phyloP scores from a whole-genome alignment of 495 filamentous ascomycete genomes.

The Amniculicola lignicola region DNA sequence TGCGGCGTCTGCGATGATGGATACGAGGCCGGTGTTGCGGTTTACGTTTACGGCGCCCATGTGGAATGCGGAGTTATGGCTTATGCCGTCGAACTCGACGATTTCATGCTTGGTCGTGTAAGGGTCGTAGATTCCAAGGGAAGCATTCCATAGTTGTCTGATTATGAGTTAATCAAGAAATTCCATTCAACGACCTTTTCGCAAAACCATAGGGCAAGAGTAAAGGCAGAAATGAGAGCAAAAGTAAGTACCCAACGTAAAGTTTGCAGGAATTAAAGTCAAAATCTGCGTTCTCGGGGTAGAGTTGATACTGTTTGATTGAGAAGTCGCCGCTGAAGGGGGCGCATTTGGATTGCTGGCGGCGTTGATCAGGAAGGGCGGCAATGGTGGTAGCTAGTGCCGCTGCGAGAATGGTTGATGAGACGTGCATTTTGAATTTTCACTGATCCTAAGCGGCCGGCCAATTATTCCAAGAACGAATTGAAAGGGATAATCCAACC shows the following conservation, averaged over 20 bases:
- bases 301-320: conserved; percentile 23
- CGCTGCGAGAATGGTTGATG: background rate
- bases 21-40: conserved; percentile 12
- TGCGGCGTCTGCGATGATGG: conserved; percentile 22
- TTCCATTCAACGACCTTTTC: no score
- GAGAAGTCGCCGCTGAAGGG: conserved; percentile 23
- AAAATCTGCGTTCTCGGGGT: conserved; percentile 29
- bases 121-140: conserved; percentile 30
- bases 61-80: conserved; percentile 28
- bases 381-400: conserved; percentile 3
- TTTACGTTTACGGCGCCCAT: conserved; percentile 22
- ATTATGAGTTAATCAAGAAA: no score
- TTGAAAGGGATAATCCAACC: background rate
- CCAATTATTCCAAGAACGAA: background rate
- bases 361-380: background rate
- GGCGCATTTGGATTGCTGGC: background rate
- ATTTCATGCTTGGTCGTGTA: conserved; percentile 10
- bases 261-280: conserved; percentile 25
- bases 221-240: background rate
- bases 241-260: conserved; percentile 18
- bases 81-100: conserved; percentile 20
- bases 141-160: conserved; percentile 31
- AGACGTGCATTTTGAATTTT: background rate
- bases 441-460: background rate
- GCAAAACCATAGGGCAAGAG: no score